Conservation (phyloP, 1,139 yeast species). For the Debaryomycetaceae sp. region DNA sequence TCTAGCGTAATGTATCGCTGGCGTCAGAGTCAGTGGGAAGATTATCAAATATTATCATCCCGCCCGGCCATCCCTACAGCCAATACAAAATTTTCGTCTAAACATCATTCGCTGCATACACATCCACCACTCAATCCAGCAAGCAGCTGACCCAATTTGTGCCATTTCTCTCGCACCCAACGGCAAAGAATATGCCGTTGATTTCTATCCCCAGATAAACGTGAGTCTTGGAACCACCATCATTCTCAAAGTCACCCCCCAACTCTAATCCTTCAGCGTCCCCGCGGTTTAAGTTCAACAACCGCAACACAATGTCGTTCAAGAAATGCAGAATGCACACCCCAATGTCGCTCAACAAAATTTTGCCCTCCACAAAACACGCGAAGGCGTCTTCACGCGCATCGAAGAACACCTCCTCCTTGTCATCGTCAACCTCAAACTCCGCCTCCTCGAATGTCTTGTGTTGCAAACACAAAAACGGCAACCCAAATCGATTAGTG, state of each 20-base stretch:
- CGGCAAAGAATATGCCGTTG: conserved; percentile 32
- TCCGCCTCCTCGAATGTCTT: conserved; percentile 36
- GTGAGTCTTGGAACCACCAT: conserved; percentile 28
- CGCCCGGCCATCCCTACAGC: too few relatives aligned
- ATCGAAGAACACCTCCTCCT: conserved; percentile 14
- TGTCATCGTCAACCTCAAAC: conserved; percentile 34
- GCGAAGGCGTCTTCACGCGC: conserved; percentile 4
- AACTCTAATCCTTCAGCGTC: conserved; percentile 36
- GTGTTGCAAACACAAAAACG: conserved; percentile 32
- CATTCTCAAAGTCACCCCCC: conserved; percentile 25
- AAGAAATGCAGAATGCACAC: conserved; percentile 31
- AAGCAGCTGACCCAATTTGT: conserved; percentile 24
- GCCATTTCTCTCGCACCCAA: conserved; percentile 41
- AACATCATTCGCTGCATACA: too few relatives aligned
- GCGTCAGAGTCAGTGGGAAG: too few relatives aligned
- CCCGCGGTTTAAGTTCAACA: conserved; percentile 37
- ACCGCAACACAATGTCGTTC: conserved; percentile 24
- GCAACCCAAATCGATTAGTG: conserved; percentile 19
- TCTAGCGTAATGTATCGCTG: too few relatives aligned
- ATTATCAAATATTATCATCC: too few relatives aligned
- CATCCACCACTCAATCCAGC: too few relatives aligned
- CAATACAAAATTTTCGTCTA: too few relatives aligned
- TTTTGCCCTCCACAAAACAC: conserved; percentile 1
- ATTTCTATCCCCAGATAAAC: conserved; percentile 25
- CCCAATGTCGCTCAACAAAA: conserved; percentile 14